Evolutionary conservation across 179 eudicot genomes (phyloP).

Genomic region (Amaranthus tricolor): DNA sequence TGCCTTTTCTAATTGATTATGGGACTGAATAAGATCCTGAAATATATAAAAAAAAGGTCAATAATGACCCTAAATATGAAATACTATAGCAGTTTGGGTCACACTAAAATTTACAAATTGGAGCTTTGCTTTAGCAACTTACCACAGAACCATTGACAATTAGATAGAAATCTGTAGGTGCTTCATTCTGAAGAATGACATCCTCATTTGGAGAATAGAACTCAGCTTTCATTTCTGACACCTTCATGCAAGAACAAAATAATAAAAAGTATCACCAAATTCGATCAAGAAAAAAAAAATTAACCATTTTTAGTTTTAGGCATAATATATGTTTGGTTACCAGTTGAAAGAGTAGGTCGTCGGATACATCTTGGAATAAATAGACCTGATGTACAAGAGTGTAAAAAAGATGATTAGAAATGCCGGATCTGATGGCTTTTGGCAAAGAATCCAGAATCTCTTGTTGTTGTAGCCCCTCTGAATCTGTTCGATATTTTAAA

Average conservation of each 20-base stretch:
- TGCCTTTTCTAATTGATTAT: conserved; percentile 70
- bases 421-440: conserved; percentile 86
- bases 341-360: conserved; percentile 96
- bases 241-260: conserved; percentile 36
- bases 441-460: conserved; percentile 85
- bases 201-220: conserved; percentile 92
- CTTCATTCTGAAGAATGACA: conserved; percentile 93
- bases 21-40: conserved; percentile 60
- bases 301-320: not conserved
- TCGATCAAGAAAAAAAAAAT: not conserved
- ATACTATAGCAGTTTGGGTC: not conserved
- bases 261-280: not conserved
- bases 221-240: conserved; percentile 97
- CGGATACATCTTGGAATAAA: conserved; percentile 81
- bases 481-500: conserved; percentile 73
- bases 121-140: not conserved
- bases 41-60: conserved; percentile 14
- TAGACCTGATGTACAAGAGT: conserved; percentile 71
- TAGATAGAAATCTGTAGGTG: conserved; percentile 86
- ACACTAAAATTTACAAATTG: not conserved
- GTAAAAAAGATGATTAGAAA: conserved; percentile 80
- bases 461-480: conserved; percentile 89
- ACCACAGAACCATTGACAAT: conserved; percentile 86
- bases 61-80: not conserved
- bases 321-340: conserved; percentile 34